Percentiles rank a stretch among this genome's conserved stretches.
phyloP scores from a whole-genome alignment of 2,329 filamentous ascomycete genomes.

The Chaetomium sp. region DNA sequence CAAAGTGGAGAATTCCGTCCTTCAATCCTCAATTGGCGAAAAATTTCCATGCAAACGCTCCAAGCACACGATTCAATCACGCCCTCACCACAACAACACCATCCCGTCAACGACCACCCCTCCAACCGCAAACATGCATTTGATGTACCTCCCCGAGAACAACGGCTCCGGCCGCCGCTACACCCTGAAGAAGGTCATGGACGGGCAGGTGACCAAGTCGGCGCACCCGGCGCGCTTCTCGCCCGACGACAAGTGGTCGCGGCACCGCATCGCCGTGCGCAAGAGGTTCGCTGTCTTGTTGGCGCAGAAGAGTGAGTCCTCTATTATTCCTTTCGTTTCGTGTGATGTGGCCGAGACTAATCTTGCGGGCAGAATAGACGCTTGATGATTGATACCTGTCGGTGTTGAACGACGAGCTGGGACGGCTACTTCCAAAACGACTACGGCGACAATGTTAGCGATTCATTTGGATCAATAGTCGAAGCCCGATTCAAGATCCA shows the following conservation, averaged over 20 bases:
- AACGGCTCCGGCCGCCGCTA: constrained; percentile 71
- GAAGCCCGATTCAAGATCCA: background rate
- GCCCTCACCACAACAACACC: background rate
- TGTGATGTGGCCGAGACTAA: background rate
- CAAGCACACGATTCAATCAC: constrained; percentile 6
- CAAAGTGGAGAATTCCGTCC: background rate
- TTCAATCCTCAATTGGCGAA: constrained; percentile 15
- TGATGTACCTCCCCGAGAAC: constrained; percentile 81
- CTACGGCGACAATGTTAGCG: background rate
- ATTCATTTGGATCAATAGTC: background rate
- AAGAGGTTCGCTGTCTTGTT: constrained; percentile 86
- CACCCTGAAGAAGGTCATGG: constrained; percentile 88
- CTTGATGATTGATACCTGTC: background rate
- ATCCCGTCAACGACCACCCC: background rate
- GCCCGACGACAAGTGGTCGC: constrained; percentile 98
- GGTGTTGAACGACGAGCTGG: background rate
- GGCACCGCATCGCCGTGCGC: constrained; percentile 93
- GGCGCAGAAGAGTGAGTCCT: constrained; percentile 58
- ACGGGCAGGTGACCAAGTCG: constrained; percentile 87
- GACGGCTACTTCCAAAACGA: background rate
- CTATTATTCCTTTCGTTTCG: too few species aligned
- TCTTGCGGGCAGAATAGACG: background rate
- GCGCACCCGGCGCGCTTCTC: constrained; percentile 96
- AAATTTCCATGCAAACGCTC: constrained; percentile 18
- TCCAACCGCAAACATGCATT: constrained; percentile 51